Base-by-base conservation (phyloP, 805 yeast species). In the Zygosaccharomyces bisporus region DNA sequence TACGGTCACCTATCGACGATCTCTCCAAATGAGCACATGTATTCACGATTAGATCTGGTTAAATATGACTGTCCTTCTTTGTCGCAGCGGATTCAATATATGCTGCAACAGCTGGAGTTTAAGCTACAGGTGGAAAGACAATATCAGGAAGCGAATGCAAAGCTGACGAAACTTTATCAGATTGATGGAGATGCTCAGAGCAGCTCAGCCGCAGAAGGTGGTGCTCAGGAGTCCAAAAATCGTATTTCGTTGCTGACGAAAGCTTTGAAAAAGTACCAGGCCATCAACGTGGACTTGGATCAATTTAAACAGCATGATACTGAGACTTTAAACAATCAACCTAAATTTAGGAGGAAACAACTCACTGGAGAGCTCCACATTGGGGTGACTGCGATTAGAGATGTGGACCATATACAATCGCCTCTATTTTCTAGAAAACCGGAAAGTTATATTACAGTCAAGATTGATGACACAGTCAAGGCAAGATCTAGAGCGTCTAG, bases 41-140 rank as follows among this genome's bases (percentile, higher is more conserved):
- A 75, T 58, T 77, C 91, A 0, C 74, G 86, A 16, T 70, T 86
- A 53, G 99, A 93, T 63, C 72, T 93, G 45, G 75, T 88, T 61
- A 89, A 89, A 56, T 89, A 88, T 60, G 97, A 93, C 57, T 86
- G 96, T 55, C 96, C 97, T 0, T 86, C 95, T 0, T 70, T 93
- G 54, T 96, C 97, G 8, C 96, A 93, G 57, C 79, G 93, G 51
- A 93, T 93, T 58, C 96, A 88, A 66, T 82, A 86, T 56, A 90
- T 93, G 98, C 75, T 91, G 44, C 97, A 90, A 67, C 95, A 89
- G 65, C 73, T 93, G 47, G 96, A 90, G 61, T 89, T 91, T 65
- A 93, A 93, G 66, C 74, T 91, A 36, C 93, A 91, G 59, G 95
- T 91, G 30, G 99, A 93, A 64, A 81, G 86, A 55, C 95, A 93